These are phyloP conservation scores for Boletus rubroflammeus DNA, from an alignment of 768 basidiomycete genomes.

Conservation along the genomic window DNA sequence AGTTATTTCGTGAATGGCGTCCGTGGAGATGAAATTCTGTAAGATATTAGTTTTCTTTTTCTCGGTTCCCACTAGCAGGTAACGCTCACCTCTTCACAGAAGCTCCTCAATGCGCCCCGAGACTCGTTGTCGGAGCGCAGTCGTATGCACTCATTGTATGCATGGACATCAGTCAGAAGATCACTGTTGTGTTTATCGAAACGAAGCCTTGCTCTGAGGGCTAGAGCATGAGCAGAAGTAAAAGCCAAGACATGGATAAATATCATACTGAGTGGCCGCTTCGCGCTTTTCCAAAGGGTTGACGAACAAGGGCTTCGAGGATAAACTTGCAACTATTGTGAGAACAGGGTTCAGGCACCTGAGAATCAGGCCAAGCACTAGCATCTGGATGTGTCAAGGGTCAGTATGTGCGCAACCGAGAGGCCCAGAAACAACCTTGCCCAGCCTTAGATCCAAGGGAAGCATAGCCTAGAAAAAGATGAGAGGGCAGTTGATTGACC, in stretches of 20 bases:
- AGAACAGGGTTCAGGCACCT: constrained; percentile 77
- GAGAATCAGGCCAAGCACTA: constrained; percentile 81
- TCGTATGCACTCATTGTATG: constrained; percentile 61
- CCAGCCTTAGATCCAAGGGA: constrained; percentile 85
- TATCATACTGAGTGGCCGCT: constrained; percentile 62
- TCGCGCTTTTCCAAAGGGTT: constrained; percentile 82
- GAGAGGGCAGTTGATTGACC: not conserved
- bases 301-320: constrained; percentile 83
- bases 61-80: not conserved
- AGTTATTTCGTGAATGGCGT: constrained; percentile 73
- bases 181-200: constrained; percentile 78
- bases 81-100: constrained; percentile 63
- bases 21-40: constrained; percentile 79
- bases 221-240: not conserved
- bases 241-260: not conserved
- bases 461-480: constrained; percentile 58
- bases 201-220: constrained; percentile 59
- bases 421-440: constrained; percentile 51
- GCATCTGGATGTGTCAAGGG: constrained; percentile 54
- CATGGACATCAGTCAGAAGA: constrained; percentile 75
- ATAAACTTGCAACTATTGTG: constrained; percentile 78
- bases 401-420: not conserved
- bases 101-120: constrained; percentile 44
- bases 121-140: constrained; percentile 51
- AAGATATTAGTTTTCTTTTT: not conserved